A percentile compares a stretch with the other conserved stretches of the same genome.
Conservation (phyloP, 345 rosid species). For the Citrus unshiu region DNA sequence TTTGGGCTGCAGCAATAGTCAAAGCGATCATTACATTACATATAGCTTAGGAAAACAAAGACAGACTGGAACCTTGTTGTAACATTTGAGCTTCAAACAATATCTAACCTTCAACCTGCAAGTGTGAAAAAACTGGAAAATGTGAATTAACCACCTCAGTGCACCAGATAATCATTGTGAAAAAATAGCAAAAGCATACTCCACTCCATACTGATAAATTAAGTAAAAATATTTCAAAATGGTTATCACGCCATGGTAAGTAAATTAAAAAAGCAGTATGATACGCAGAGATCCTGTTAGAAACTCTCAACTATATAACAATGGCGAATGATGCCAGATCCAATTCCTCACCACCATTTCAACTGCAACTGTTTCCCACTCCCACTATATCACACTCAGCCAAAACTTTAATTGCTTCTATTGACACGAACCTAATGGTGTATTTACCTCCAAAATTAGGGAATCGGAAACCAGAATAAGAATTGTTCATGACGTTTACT, state of each 20-base stretch:
- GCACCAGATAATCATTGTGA: not conserved
- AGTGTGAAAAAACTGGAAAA: not conserved
- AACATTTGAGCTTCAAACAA: not conserved
- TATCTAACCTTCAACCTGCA: conserved; percentile 31
- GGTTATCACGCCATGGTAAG: too few species aligned
- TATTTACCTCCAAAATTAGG: too few species aligned
- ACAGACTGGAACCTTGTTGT: too few species aligned
- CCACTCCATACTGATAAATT: too few species aligned
- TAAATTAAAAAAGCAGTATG: not conserved
- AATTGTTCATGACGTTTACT: rapidly evolving
- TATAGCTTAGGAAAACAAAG: not conserved
- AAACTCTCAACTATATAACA: not conserved
- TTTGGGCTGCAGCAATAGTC: not conserved
- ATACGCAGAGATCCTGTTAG: not conserved
- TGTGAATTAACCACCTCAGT: not conserved
- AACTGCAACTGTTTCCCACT: not conserved
- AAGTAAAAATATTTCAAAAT: too few species aligned
- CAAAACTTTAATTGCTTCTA: not conserved
- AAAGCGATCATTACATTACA: not conserved
- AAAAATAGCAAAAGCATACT: too few species aligned
- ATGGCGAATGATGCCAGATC: not conserved
- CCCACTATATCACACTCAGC: not conserved
- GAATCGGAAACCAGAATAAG: too few species aligned
- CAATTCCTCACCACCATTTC: not conserved
- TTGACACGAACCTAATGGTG: not conserved